These are phyloP conservation scores for Clonostachys byssicola DNA, from an alignment of 2,329 filamentous ascomycete genomes.

Conservation along the genomic window DNA sequence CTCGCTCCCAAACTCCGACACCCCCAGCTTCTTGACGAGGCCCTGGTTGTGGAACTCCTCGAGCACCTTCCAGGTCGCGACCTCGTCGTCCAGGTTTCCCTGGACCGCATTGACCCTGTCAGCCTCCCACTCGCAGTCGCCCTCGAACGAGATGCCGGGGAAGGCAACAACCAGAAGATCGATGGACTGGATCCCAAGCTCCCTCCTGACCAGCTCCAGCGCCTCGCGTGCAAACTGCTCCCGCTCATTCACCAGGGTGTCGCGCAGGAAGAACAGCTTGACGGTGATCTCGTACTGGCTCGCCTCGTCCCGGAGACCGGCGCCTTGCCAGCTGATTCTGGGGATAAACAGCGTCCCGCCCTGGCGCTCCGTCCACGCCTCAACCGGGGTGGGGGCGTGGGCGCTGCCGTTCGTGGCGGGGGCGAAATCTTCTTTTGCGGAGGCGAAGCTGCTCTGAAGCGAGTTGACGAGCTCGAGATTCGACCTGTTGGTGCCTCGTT, in stretches of 20 bases:
- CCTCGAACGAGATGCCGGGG: conserved; percentile 89
- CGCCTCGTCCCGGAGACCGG: conserved; percentile 74
- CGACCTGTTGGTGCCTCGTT: conserved; percentile 73
- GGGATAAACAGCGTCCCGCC: conserved; percentile 69
- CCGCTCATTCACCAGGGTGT: conserved; percentile 59
- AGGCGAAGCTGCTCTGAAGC: conserved; percentile 76
- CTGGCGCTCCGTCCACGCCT: conserved; percentile 66
- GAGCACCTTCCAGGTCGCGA: conserved; percentile 66
- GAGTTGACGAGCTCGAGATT: conserved; percentile 92
- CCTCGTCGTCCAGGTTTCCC: conserved; percentile 63
- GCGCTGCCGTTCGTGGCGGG: conserved; percentile 13
- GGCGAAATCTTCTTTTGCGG: conserved; percentile 62
- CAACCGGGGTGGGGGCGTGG: conserved; percentile 18
- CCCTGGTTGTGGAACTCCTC: conserved; percentile 71
- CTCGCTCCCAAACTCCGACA: conserved; percentile 87
- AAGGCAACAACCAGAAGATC: conserved; percentile 92
- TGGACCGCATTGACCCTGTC: conserved; percentile 57
- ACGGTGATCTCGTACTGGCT: conserved; percentile 90
- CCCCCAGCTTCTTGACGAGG: conserved; percentile 70
- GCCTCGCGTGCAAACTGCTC: conserved; percentile 72
- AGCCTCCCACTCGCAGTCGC: conserved; percentile 79
- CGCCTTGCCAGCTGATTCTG: conserved; percentile 66
- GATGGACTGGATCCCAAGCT: conserved; percentile 70
- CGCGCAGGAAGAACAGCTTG: conserved; percentile 89
- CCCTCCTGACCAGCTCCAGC: conserved; percentile 72